Percentiles rank a stretch among this genome's conserved stretches.
phyloP scores from a whole-genome alignment of 441 rosid genomes.

The Populus trichocarpa region DNA sequence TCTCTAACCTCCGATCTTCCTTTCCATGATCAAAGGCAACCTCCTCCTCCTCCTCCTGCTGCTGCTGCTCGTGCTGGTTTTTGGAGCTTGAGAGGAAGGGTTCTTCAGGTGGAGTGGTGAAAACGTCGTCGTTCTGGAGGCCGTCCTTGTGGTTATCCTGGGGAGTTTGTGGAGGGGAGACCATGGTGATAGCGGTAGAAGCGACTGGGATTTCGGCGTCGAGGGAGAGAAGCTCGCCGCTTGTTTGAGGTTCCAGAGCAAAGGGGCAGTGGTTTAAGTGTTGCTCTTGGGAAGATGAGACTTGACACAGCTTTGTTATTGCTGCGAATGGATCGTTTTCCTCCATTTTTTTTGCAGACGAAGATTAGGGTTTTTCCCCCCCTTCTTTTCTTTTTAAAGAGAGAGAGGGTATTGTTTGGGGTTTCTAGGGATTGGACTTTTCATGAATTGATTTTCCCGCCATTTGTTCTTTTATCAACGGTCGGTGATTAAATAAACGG shows the following conservation, averaged over 20 bases:
- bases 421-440: not conserved
- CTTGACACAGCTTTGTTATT: conserved; percentile 19
- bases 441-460: conserved; percentile 7
- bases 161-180: conserved; percentile 29
- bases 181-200: conserved; percentile 28
- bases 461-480: not conserved
- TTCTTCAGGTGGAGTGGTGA: conserved; percentile 37
- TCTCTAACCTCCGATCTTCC: conserved; percentile 5
- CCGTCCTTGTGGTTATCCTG: not conserved
- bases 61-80: conserved; percentile 5
- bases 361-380: not conserved
- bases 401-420: not conserved
- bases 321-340: conserved; percentile 21
- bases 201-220: conserved; percentile 16
- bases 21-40: not conserved
- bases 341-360: conserved; percentile 2
- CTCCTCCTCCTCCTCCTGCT: not conserved
- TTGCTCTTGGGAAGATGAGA: conserved; percentile 31
- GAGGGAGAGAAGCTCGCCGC: conserved; percentile 3
- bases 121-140: conserved; percentile 23
- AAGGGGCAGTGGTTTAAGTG: conserved; percentile 20
- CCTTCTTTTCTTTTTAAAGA: not conserved
- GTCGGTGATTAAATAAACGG: not conserved
- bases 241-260: conserved; percentile 16
- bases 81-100: conserved; percentile 3